phyloP scores from a whole-genome alignment of 495 filamentous ascomycete species.

The Endocarpon pusillum region DNA sequence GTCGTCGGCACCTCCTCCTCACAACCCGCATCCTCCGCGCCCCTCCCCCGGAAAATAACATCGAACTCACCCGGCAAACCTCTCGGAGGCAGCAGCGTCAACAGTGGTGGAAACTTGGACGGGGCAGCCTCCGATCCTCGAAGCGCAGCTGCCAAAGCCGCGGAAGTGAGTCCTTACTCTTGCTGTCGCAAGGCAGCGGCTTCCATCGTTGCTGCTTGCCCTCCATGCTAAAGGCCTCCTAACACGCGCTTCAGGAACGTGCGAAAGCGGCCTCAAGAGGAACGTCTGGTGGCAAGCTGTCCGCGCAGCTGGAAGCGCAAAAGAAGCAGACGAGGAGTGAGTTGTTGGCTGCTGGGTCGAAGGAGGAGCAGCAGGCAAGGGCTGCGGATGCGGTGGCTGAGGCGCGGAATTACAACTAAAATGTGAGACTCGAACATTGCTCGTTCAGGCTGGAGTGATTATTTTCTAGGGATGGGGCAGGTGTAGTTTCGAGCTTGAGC shows the following conservation, averaged over 20 bases:
- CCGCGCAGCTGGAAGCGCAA: constrained; percentile 43
- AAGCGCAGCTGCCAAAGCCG: constrained; percentile 46
- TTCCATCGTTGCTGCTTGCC: background rate
- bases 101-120: constrained; percentile 9
- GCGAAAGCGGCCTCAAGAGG: constrained; percentile 27
- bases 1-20: constrained; percentile 29
- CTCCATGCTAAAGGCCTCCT: background rate
- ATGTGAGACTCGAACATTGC: too few species aligned
- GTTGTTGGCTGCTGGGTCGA: constrained; percentile 26
- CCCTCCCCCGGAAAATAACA: constrained; percentile 24
- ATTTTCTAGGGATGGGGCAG: too few species aligned
- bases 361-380: background rate
- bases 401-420: constrained; percentile 1
- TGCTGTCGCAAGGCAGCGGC: background rate
- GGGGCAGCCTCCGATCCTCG: constrained; percentile 30
- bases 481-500: too few species aligned
- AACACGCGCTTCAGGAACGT: constrained; percentile 20
- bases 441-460: too few species aligned
- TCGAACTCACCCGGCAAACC: constrained; percentile 37
- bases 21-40: constrained; percentile 15
- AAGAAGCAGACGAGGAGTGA: constrained; percentile 45
- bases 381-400: background rate
- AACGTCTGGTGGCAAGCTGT: constrained; percentile 35
- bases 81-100: constrained; percentile 23
- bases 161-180: constrained; percentile 33